A percentile compares a stretch with the other conserved stretches of the same genome.
phyloP scores from a whole-genome alignment of 495 filamentous ascomycete genomes.

The Recurvomyces mirabilis region DNA sequence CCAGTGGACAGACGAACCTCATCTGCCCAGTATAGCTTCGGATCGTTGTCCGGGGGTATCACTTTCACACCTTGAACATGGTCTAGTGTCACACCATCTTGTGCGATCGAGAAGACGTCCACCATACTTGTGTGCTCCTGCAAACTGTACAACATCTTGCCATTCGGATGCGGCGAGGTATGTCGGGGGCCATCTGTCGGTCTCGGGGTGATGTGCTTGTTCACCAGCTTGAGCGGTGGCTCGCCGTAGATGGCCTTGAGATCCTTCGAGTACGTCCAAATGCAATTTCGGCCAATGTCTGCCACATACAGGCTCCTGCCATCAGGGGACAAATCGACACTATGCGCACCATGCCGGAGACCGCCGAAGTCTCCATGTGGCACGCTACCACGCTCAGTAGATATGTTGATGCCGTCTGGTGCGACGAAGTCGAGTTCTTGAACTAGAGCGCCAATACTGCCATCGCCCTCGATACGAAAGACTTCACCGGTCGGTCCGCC shows the following conservation, averaged over 20 bases:
- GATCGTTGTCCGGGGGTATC: constrained; percentile 15
- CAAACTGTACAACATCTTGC: constrained; percentile 16
- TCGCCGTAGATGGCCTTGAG: neutral
- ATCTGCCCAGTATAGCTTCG: constrained; percentile 21
- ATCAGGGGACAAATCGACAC: constrained; percentile 18
- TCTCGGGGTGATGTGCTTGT: constrained; percentile 14
- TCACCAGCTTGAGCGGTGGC: constrained; percentile 8
- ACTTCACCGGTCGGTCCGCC: constrained; percentile 22
- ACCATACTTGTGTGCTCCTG: constrained; percentile 23
- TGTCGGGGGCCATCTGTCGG: constrained; percentile 20
- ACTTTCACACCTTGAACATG: constrained; percentile 15
- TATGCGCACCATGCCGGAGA: constrained; percentile 23
- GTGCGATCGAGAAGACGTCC: constrained; percentile 13
- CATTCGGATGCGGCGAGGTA: constrained; percentile 18
- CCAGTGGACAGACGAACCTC: constrained; percentile 17
- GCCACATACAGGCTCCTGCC: constrained; percentile 17
- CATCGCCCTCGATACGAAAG: constrained; percentile 15
- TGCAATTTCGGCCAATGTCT: constrained; percentile 19
- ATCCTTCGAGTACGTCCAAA: constrained; percentile 14
- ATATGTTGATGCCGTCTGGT: constrained; percentile 11
- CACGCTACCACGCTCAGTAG: constrained; percentile 7
- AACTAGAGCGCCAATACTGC: constrained; percentile 11
- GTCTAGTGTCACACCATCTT: constrained; percentile 13
- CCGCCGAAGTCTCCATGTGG: constrained; percentile 22
- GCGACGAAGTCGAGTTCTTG: constrained; percentile 19